Evolutionary conservation across 2,329 filamentous ascomycete species (phyloP).

Genomic region (Coniochaeta sp.): DNA sequence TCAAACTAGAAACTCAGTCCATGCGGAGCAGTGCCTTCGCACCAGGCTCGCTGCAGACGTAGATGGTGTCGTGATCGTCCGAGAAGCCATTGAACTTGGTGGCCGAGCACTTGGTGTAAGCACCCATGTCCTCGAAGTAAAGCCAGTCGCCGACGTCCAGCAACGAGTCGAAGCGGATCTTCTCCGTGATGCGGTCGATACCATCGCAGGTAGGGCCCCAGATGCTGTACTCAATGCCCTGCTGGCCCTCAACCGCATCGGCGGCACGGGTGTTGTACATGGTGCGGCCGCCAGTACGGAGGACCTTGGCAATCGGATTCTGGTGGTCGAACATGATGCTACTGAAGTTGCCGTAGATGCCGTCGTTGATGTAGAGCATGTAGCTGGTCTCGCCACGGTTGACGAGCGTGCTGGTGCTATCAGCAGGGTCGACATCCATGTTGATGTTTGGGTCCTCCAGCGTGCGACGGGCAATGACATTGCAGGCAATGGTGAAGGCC

Average conservation of each 20-base stretch:
- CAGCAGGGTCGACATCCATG: conserved; percentile 39
- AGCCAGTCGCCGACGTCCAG: conserved; percentile 95
- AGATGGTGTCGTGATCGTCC: conserved; percentile 86
- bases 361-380: conserved; percentile 98
- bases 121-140: conserved; percentile 98
- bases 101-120: conserved; percentile 96
- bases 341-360: conserved; percentile 96
- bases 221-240: conserved; percentile 77
- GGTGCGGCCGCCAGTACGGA: conserved; percentile 54
- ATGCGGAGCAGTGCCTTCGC: conserved; percentile 62
- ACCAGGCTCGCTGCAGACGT: conserved; percentile 89
- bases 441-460: conserved; percentile 61
- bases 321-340: conserved; percentile 99
- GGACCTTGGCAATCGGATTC: conserved; percentile 75
- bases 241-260: conserved; percentile 25
- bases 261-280: conserved; percentile 47
- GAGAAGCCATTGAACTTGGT: conserved; percentile 97
- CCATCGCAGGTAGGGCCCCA: conserved; percentile 98
- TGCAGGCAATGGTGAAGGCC: conserved; percentile 91
- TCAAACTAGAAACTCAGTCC: background rate
- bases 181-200: conserved; percentile 87
- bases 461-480: conserved; percentile 90
- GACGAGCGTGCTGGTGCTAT: conserved; percentile 3
- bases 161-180: conserved; percentile 67
- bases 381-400: conserved; percentile 55